These are phyloP conservation scores for Phytopythium delawarense DNA, from an alignment of 352 stramenopile species.

Conservation along the genomic window DNA sequence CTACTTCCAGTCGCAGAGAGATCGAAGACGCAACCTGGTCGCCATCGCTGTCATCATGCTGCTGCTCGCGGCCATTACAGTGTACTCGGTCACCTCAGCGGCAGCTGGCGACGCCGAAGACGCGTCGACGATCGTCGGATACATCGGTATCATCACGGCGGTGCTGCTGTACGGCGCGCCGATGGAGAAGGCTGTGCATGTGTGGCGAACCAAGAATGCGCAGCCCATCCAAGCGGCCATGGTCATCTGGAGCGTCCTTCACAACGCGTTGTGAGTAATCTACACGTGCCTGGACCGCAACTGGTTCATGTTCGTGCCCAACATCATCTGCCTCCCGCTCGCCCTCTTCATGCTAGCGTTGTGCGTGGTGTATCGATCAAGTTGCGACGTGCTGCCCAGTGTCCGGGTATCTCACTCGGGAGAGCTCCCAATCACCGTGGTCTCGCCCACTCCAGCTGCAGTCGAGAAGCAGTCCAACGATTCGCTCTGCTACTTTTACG, in stretches of 20 bases:
- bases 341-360: slow-evolving; percentile 13
- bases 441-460: neutral
- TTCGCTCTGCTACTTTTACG: slow-evolving; percentile 3
- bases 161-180: slow-evolving; percentile 34
- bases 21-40: slow-evolving; percentile 11
- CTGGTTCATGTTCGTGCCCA: slow-evolving; percentile 23
- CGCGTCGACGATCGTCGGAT: slow-evolving; percentile 13
- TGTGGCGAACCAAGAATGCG: slow-evolving; percentile 32
- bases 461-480: neutral
- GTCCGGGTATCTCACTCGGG: neutral
- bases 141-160: slow-evolving; percentile 22
- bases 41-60: slow-evolving; percentile 12
- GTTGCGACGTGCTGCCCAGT: neutral
- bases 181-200: slow-evolving; percentile 36
- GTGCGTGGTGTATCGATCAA: slow-evolving; percentile 13
- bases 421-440: neutral
- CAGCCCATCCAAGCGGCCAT: slow-evolving; percentile 34
- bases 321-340: slow-evolving; percentile 15
- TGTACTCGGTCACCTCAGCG: slow-evolving; percentile 27
- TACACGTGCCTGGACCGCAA: slow-evolving; percentile 24
- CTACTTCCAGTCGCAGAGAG: slow-evolving; percentile 21
- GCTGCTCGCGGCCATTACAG: slow-evolving; percentile 18
- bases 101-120: slow-evolving; percentile 21
- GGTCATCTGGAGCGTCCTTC: slow-evolving; percentile 29
- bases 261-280: slow-evolving; percentile 36